These are phyloP conservation scores for Eutrema japonicum DNA, from an alignment of 345 rosid genomes.

Conservation along the genomic window DNA sequence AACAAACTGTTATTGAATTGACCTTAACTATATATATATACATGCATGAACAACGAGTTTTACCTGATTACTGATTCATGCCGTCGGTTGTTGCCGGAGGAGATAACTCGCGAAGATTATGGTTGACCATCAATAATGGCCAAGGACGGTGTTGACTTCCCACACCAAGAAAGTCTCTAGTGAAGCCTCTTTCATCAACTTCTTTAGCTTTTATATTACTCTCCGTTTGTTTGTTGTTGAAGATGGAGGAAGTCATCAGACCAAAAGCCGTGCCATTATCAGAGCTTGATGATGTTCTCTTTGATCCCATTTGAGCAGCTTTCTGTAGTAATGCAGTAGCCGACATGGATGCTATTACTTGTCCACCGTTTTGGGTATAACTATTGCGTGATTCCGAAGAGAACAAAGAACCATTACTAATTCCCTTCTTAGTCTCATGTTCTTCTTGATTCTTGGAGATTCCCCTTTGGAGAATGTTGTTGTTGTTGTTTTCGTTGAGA, in stretches of 20 bases:
- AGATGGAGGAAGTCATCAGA: slow-evolving; percentile 39
- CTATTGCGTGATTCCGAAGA: slow-evolving; percentile 23
- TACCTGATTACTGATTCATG: slow-evolving; percentile 20
- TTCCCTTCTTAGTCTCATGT: slow-evolving; percentile 17
- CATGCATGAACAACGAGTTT: slow-evolving; percentile 4
- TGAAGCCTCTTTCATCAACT: slow-evolving; percentile 48
- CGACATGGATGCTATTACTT: slow-evolving; percentile 56
- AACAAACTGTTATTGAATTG: background rate
- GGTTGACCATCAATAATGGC: slow-evolving; percentile 48
- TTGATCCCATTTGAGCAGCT: slow-evolving; percentile 87
- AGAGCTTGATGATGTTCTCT: slow-evolving; percentile 46
- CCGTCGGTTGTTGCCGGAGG: slow-evolving; percentile 30
- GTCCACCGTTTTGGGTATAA: slow-evolving; percentile 17
- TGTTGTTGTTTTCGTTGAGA: slow-evolving; percentile 32
- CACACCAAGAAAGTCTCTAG: slow-evolving; percentile 76
- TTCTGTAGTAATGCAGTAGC: slow-evolving; percentile 86
- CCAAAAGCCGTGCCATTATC: slow-evolving; percentile 34
- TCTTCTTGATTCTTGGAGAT: slow-evolving; percentile 37
- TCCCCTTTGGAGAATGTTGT: slow-evolving; percentile 37
- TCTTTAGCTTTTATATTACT: slow-evolving; percentile 28
- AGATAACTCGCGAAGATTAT: slow-evolving; percentile 48
- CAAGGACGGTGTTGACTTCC: slow-evolving; percentile 46
- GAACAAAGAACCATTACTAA: slow-evolving; percentile 24
- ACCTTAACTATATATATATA: background rate
- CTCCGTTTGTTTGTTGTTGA: slow-evolving; percentile 25